A percentile compares a stretch with the other conserved stretches of the same genome.
phyloP scores from a whole-genome alignment of 176 grass and related monocot genomes.

The Raddia guianensis region DNA sequence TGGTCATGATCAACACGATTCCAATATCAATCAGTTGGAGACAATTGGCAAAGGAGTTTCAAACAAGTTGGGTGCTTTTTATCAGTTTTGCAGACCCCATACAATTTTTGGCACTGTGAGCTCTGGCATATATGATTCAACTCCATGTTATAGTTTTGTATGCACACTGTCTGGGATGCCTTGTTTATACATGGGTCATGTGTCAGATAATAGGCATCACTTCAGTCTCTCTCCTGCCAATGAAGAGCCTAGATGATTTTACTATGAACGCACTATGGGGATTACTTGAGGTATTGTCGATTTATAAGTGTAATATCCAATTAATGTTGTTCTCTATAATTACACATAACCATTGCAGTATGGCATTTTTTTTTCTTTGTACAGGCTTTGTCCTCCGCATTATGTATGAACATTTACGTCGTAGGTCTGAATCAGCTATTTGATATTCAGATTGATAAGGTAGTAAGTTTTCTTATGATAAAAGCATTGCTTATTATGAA shows the following conservation, averaged over 20 bases:
- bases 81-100: constrained; percentile 73
- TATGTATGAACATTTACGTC: constrained; percentile 92
- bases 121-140: neutral
- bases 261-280: constrained; percentile 46
- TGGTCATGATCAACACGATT: constrained; percentile 1
- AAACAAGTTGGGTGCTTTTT: constrained; percentile 55
- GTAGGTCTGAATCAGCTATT: constrained; percentile 83
- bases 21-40: neutral
- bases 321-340: neutral
- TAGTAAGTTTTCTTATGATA: neutral
- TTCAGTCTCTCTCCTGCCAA: constrained; percentile 75
- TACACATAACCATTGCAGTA: neutral
- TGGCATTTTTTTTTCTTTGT: neutral
- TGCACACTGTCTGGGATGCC: neutral
- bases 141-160: neutral
- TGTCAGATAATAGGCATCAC: constrained; percentile 71
- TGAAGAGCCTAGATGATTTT: constrained; percentile 59
- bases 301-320: neutral
- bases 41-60: neutral
- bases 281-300: constrained; percentile 56
- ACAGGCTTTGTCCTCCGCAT: constrained; percentile 66
- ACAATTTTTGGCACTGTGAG: constrained; percentile 85
- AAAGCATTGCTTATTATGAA: neutral
- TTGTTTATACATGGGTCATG: constrained; percentile 21
- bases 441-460: constrained; percentile 90